Evolutionary conservation across 2,329 filamentous ascomycete genomes (phyloP), one percentile per base, ranked within the genome.

Genomic region (Fusarium solani-melongenae): DNA sequence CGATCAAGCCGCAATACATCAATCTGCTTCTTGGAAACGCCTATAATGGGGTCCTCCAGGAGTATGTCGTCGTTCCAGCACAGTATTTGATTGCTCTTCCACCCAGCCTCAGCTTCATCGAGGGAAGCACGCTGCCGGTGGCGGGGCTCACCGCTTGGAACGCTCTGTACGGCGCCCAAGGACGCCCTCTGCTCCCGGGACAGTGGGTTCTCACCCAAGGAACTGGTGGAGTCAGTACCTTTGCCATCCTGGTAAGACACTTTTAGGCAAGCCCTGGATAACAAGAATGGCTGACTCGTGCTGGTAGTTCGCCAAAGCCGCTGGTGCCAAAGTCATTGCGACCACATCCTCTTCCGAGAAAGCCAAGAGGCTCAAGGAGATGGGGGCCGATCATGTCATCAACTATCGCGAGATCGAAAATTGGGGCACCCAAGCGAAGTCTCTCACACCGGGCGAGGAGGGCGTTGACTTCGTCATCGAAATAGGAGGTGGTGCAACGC

Each of bases 391-490:
- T 62, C 83, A 88, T 55, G 82, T 87, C 3, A 85, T 92, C 79
- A 92, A 92, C 80, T 93, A 93, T 80, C 88, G 86, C 67, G 84
- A 79, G 0, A 84, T 84, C n/a, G 80, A 86, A 0, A 85, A 89
- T 53, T 93, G 91, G 91, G 88, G 90, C 22, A 80, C 83, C 6
- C 85, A 85, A 33, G 90, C 89, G n/a, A 78, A 86, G 12, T 87
- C 86, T 0, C 84, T 87, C 0, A 85, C 83, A 2, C 80, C 80
- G 0, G 79, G 82, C 2, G 83, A 83, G 4, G 77, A 76, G 3
- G 92, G 92, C 31, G 87, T 92, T 9, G 87, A 92, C 76, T 84
- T 90, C 70, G 83, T 93, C 55, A 76, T 92, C 53, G 92, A 93
- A 76, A 88, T 93, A n/a, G 91, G 90, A n/a, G 91, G 91, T 0